phyloP scores from a whole-genome alignment of 2,329 filamentous ascomycete species.

The Monosporascus ibericus region DNA sequence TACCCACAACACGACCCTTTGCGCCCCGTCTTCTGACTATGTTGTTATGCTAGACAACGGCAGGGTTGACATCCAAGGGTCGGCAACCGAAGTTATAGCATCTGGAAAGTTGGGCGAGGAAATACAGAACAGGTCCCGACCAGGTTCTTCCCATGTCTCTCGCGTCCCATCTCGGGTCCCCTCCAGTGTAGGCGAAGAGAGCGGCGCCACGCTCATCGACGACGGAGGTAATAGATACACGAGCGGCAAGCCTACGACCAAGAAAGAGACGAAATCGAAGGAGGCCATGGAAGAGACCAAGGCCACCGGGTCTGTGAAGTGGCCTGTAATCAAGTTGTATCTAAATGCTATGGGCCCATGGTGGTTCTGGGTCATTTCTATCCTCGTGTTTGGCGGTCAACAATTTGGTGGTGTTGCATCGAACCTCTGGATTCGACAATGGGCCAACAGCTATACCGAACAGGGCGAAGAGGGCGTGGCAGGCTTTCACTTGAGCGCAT shows the following conservation, averaged over 20 bases:
- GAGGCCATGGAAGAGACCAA: constrained; percentile 68
- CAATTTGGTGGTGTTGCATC: constrained; percentile 83
- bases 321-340: constrained; percentile 80
- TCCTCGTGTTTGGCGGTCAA: constrained; percentile 70
- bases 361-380: constrained; percentile 85
- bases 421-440: constrained; percentile 90
- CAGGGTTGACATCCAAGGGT: constrained; percentile 69
- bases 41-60: constrained; percentile 87
- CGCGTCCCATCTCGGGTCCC: constrained; percentile 70
- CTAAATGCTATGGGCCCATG: constrained; percentile 87
- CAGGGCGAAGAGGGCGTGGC: constrained; percentile 31
- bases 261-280: constrained; percentile 42
- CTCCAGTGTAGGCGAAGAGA: constrained; percentile 65
- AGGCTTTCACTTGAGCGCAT: constrained; percentile 27
- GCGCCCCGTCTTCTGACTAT: constrained; percentile 71
- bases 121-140: constrained; percentile 61
- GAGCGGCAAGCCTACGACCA: constrained; percentile 39
- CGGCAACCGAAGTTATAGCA: constrained; percentile 68
- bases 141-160: constrained; percentile 64
- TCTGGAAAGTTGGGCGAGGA: constrained; percentile 90
- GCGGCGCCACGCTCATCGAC: constrained; percentile 47
- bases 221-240: constrained; percentile 43
- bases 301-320: constrained; percentile 79
- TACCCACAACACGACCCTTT: constrained; percentile 90
- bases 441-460: constrained; percentile 79